Evolutionary conservation across 2,329 filamentous ascomycete genomes (phyloP).

Genomic region (Claviceps digitariae): DNA sequence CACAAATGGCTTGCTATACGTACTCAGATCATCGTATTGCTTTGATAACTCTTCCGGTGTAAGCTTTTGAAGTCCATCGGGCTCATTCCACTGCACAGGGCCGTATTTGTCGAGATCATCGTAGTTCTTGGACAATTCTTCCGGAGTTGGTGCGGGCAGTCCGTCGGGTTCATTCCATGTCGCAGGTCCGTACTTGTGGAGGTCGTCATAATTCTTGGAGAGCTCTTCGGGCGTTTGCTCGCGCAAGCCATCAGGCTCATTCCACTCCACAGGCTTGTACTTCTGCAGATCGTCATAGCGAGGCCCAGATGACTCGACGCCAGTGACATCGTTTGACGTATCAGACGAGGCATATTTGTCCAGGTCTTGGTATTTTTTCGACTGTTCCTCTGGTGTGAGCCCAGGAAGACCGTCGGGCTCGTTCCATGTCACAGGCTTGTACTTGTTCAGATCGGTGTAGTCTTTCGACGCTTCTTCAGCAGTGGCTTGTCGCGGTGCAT

Average conservation of each 20-base stretch:
- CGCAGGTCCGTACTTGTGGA: constrained; percentile 22
- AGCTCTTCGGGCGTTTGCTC: constrained; percentile 19
- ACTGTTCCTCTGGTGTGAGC: constrained; percentile 16
- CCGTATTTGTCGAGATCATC: constrained; percentile 22
- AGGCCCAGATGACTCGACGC: constrained; percentile 12
- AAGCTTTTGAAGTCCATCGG: constrained; percentile 12
- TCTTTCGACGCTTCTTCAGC: constrained; percentile 21
- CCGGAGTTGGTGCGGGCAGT: constrained; percentile 14
- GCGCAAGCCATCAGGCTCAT: constrained; percentile 26
- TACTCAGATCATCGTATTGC: constrained; percentile 21
- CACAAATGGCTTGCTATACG: constrained; percentile 14
- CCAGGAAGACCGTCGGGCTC: constrained; percentile 18
- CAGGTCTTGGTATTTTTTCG: constrained; percentile 22
- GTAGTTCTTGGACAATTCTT: constrained; percentile 28
- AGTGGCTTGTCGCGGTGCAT: constrained; percentile 13
- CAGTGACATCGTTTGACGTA: constrained; percentile 13
- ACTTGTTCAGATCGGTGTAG: constrained; percentile 28
- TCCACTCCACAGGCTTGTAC: constrained; percentile 24
- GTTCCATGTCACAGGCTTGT: constrained; percentile 19
- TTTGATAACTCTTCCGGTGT: constrained; percentile 18
- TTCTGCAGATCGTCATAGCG: constrained; percentile 26
- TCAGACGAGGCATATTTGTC: constrained; percentile 21
- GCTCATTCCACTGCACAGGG: constrained; percentile 17
- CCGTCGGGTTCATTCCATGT: constrained; percentile 25
- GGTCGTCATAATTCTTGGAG: constrained; percentile 26